Percentiles rank a stretch among this genome's conserved stretches.
These are phyloP conservation scores for Mortierella sp. DNA, from an alignment of 371 early-diverging fungal genomes.

Conservation along the genomic window DNA sequence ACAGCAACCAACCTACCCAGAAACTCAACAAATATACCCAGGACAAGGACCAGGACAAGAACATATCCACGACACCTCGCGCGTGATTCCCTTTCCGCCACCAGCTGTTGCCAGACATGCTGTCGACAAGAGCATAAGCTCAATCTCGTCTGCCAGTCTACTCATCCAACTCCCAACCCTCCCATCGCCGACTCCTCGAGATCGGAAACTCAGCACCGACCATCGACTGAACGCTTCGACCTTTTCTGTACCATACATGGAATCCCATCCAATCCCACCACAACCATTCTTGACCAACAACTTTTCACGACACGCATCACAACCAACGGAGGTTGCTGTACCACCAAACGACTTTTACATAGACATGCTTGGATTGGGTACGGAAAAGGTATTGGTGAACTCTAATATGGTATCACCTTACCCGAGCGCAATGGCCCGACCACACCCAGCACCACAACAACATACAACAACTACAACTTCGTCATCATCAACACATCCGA, in stretches of 20 bases:
- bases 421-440: background rate
- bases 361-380: slow-evolving; percentile 6
- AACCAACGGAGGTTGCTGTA: background rate
- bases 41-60: background rate
- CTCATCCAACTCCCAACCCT: background rate
- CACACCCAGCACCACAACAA: background rate
- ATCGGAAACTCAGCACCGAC: background rate
- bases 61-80: background rate
- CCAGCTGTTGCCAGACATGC: background rate
- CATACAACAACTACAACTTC: background rate
- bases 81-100: background rate
- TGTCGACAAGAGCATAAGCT: background rate
- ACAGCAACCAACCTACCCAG: background rate
- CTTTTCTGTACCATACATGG: background rate
- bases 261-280: background rate
- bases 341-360: slow-evolving; percentile 10
- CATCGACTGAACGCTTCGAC: background rate
- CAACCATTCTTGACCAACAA: background rate
- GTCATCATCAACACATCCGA: background rate
- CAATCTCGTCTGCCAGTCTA: background rate
- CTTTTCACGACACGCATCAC: background rate
- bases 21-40: background rate
- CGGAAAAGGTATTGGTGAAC: background rate
- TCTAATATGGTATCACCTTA: background rate
- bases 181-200: slow-evolving; percentile 8